Evolutionary conservation across 805 yeast species (phyloP).

Genomic region (Saturnispora saitoi): DNA sequence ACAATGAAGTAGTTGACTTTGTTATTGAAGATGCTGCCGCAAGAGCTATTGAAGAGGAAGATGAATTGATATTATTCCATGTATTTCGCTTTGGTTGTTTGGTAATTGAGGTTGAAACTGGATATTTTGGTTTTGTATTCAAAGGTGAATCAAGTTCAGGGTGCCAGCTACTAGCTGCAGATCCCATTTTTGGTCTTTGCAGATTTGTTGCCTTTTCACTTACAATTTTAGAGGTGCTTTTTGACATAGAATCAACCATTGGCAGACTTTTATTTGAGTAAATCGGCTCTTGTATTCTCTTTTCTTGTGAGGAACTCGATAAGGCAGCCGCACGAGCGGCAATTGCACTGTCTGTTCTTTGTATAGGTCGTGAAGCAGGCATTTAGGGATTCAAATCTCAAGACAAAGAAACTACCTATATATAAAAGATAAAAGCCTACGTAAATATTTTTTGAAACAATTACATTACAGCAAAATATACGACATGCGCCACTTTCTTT

Average conservation of each 20-base stretch:
- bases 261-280: background rate
- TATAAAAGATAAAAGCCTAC: background rate
- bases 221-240: background rate
- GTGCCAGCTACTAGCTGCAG: background rate
- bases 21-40: constrained; percentile 32
- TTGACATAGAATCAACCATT: background rate
- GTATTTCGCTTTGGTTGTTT: constrained; percentile 7
- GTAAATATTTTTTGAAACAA: background rate
- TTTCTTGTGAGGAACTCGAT: background rate
- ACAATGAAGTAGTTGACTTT: constrained; percentile 22
- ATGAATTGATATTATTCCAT: constrained; percentile 24
- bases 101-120: background rate
- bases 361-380: background rate
- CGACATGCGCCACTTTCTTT: constrained; percentile 4
- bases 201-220: background rate
- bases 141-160: background rate
- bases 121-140: background rate
- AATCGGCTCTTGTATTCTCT: background rate
- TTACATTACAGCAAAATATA: background rate
- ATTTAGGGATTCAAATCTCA: background rate
- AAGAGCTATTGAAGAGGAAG: constrained; percentile 27
- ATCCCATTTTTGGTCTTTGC: background rate
- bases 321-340: constrained; percentile 4
- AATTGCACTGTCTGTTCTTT: background rate
- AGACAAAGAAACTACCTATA: background rate